Percentiles rank a stretch among this genome's conserved stretches.
Conservation (phyloP, 306 rosid species). For the Lupinus albus region DNA sequence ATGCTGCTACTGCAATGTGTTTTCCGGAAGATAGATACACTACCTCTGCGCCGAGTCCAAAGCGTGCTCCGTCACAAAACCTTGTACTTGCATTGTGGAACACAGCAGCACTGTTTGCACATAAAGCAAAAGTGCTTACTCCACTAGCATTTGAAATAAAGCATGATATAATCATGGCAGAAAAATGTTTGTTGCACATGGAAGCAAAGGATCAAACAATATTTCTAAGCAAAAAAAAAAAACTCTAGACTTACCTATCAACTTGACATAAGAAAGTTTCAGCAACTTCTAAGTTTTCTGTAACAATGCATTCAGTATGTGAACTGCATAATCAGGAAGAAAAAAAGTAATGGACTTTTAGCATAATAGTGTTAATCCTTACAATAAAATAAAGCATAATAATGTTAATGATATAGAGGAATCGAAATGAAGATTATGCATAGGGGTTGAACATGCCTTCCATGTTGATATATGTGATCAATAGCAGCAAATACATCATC, state of each 20-base stretch:
- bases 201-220: constrained; percentile 21
- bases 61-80: constrained; percentile 79
- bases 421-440: constrained; percentile 13
- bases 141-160: constrained; percentile 14
- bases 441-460: constrained; percentile 57
- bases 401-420: neutral
- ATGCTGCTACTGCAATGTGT: neutral
- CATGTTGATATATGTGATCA: constrained; percentile 73
- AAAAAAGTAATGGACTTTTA: constrained; percentile 9
- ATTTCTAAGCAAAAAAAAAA: neutral
- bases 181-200: constrained; percentile 7
- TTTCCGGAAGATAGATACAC: constrained; percentile 9
- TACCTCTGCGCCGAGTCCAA: constrained; percentile 89
- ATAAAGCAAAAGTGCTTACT: constrained; percentile 18
- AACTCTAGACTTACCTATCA: constrained; percentile 59
- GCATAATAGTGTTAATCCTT: neutral
- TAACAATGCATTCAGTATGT: constrained; percentile 79
- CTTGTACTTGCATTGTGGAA: constrained; percentile 86
- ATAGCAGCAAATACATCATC: constrained; percentile 79
- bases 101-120: constrained; percentile 68
- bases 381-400: too few relatives aligned
- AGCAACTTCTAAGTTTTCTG: constrained; percentile 72
- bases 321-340: constrained; percentile 53
- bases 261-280: constrained; percentile 68
- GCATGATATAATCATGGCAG: neutral